A percentile compares a stretch with the other conserved stretches of the same genome.
Evolutionary conservation across 1,139 yeast species (phyloP).

Genomic region (Sugiyamaella neomexicana): DNA sequence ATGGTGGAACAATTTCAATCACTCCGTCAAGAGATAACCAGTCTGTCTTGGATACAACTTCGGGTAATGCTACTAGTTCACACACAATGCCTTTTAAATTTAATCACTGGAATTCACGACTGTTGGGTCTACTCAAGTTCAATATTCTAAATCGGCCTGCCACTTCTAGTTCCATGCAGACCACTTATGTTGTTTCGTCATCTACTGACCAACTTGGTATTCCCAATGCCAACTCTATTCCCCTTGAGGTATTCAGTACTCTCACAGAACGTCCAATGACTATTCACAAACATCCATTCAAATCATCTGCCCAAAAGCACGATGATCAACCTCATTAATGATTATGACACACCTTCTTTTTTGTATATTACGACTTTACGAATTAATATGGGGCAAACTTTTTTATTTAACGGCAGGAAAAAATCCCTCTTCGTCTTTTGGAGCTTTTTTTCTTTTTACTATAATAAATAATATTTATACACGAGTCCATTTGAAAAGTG

Average conservation of each 20-base stretch:
- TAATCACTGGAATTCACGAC: constrained; percentile 1
- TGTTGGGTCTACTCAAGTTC: constrained; percentile 7
- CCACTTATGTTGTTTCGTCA: constrained; percentile 21
- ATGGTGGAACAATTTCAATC: background rate
- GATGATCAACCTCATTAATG: background rate
- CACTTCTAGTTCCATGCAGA: constrained; percentile 22
- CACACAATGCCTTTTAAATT: background rate
- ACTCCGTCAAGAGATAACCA: background rate
- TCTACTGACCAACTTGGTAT: constrained; percentile 4
- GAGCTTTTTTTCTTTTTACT: background rate
- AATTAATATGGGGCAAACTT: background rate
- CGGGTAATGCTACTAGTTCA: background rate
- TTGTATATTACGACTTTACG: constrained; percentile 5
- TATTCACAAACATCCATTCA: constrained; percentile 16
- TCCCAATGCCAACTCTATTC: background rate
- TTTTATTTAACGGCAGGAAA: no score
- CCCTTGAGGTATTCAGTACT: background rate
- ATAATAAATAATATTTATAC: constrained; percentile 22
- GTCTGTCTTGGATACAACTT: background rate
- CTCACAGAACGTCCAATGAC: constrained; percentile 5
- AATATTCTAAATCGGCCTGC: constrained; percentile 17
- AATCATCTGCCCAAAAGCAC: background rate
- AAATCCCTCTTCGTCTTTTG: no score
- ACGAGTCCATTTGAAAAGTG: constrained; percentile 39
- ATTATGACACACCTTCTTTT: constrained; percentile 3